phyloP scores from a whole-genome alignment of 2,329 filamentous ascomycete genomes.

The Colletotrichum scovillei region DNA sequence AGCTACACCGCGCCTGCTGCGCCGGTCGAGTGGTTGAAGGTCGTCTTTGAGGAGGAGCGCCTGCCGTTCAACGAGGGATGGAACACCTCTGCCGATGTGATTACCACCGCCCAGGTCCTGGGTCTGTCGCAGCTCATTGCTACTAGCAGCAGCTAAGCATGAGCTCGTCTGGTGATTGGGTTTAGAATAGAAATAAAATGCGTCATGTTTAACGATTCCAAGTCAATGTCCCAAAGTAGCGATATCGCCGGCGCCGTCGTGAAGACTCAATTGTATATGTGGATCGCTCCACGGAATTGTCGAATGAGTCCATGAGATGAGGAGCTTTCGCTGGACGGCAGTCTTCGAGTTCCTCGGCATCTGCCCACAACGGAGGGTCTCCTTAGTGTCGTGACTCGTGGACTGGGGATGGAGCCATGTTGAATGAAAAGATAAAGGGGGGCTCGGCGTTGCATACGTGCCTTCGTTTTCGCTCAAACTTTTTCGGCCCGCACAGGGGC shows the following conservation, averaged over 20 bases:
- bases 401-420: neutral
- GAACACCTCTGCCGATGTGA: neutral
- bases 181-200: neutral
- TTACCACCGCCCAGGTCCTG: constrained; percentile 25
- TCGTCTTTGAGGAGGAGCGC: constrained; percentile 30
- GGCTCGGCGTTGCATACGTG: neutral
- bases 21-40: constrained; percentile 26
- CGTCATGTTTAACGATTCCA: neutral
- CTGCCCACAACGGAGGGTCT: neutral
- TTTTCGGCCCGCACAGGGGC: neutral
- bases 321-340: no score
- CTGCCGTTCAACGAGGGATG: constrained; percentile 31
- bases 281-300: no score
- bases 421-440: neutral
- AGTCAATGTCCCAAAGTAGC: neutral
- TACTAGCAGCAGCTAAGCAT: constrained; percentile 11
- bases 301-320: neutral
- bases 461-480: neutral
- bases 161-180: neutral
- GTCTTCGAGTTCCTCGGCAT: neutral
- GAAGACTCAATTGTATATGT: neutral
- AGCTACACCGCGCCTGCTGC: constrained; percentile 28
- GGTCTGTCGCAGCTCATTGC: constrained; percentile 23
- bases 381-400: neutral
- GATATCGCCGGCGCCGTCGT: neutral